These are phyloP conservation scores for Gomphus bonarii DNA, from an alignment of 1,284 basidiomycete genomes.

Conservation along the genomic window DNA sequence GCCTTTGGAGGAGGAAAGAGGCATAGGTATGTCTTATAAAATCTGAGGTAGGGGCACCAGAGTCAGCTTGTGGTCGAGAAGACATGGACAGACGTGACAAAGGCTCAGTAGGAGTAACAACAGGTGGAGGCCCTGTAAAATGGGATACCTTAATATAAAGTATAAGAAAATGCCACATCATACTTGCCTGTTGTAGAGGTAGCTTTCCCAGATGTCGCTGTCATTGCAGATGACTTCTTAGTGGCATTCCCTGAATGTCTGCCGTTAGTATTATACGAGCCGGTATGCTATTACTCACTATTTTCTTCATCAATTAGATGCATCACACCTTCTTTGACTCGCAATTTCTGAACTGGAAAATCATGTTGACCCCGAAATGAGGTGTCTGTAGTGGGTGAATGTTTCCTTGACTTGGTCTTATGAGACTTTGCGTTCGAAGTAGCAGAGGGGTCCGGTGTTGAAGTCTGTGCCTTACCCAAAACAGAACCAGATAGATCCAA, in stretches of 20 bases:
- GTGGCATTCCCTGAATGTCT: not conserved
- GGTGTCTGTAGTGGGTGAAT: not conserved
- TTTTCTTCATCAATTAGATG: not conserved
- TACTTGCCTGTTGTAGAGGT: not conserved
- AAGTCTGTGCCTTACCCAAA: not conserved
- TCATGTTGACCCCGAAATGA: not conserved
- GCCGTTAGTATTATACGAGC: not conserved
- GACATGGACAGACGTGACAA: not conserved
- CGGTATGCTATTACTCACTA: no score
- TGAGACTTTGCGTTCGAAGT: not conserved
- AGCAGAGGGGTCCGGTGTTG: not conserved
- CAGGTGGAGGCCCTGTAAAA: not conserved
- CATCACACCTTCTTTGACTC: not conserved
- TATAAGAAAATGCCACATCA: not conserved
- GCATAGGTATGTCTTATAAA: not conserved
- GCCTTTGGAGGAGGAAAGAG: not conserved
- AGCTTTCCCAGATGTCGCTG: not conserved
- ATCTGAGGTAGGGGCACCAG: not conserved
- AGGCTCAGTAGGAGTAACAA: not conserved
- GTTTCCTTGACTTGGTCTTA: not conserved
- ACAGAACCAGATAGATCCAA: not conserved
- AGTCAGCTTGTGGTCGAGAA: not conserved
- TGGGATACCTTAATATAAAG: not conserved
- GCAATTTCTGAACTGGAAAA: not conserved
- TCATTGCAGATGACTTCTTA: not conserved